Conservation (phyloP, 495 filamentous ascomycete genomes). For the Xylaria castorea region DNA sequence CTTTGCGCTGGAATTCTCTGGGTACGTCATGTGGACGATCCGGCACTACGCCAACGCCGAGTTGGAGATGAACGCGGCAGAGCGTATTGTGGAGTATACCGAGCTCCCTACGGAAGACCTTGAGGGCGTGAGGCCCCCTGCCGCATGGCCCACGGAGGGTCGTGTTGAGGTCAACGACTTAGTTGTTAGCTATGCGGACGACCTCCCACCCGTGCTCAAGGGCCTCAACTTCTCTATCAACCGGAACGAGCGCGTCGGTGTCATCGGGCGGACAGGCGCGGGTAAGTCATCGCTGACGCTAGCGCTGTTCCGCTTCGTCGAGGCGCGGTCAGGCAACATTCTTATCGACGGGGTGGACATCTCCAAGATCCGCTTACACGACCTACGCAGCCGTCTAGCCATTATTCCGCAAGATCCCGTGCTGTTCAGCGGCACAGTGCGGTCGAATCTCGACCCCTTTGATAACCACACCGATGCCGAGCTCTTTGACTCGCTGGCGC, state of each 20-base stretch:
- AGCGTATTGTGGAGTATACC: constrained; percentile 83
- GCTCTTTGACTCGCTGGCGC: constrained; percentile 74
- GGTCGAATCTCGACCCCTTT: constrained; percentile 84
- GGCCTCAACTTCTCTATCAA: constrained; percentile 74
- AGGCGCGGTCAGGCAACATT: constrained; percentile 73
- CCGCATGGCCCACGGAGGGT: constrained; percentile 81
- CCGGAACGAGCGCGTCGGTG: constrained; percentile 76
- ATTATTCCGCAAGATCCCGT: constrained; percentile 91
- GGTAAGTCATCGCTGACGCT: constrained; percentile 87
- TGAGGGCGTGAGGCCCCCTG: constrained; percentile 66
- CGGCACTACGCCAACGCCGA: constrained; percentile 70
- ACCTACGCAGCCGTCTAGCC: constrained; percentile 74
- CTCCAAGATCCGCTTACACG: constrained; percentile 74
- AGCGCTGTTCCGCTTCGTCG: constrained; percentile 83
- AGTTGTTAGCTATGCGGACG: constrained; percentile 76
- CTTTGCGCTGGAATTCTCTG: constrained; percentile 63
- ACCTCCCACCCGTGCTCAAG: constrained; percentile 78
- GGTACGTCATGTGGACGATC: constrained; percentile 64
- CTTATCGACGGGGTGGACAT: constrained; percentile 79
- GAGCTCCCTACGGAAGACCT: constrained; percentile 73
- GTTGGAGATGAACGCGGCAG: constrained; percentile 83
- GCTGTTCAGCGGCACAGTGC: constrained; percentile 84
- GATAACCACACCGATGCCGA: constrained; percentile 72
- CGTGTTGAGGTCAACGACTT: constrained; percentile 75
- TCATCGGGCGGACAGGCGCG: constrained; percentile 86